Percentiles rank a stretch among this genome's conserved stretches.
Evolutionary conservation across 164 flowering plant genomes (phyloP).

Genomic region (Annona squamosa): DNA sequence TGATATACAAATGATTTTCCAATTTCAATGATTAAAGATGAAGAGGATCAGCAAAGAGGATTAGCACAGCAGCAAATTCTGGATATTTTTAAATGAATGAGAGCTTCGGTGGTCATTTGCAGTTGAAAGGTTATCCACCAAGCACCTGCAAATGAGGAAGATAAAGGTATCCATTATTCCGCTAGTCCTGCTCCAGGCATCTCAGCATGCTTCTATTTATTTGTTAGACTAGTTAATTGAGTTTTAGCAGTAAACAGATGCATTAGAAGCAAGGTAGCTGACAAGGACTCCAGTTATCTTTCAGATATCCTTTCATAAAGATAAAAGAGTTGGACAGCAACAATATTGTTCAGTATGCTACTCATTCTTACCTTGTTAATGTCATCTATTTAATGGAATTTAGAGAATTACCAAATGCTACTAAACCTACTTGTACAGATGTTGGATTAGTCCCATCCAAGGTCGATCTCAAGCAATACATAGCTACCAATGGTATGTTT

Average conservation of each 20-base stretch:
- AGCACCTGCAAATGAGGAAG: not conserved
- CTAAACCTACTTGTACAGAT: conserved; percentile 6
- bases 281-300: not conserved
- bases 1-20: too few species aligned
- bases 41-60: not conserved
- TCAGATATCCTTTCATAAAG: not conserved
- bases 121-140: not conserved
- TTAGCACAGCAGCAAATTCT: not conserved
- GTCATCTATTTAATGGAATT: not conserved
- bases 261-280: not conserved
- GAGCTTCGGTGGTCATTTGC: not conserved
- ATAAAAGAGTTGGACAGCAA: not conserved
- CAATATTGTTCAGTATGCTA: not conserved
- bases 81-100: not conserved
- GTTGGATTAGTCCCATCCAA: not conserved
- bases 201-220: not conserved
- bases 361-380: conserved; percentile 1
- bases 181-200: not conserved
- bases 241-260: not conserved
- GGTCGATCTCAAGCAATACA: not conserved
- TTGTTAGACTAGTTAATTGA: not conserved
- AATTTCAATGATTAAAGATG: too few species aligned
- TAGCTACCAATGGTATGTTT: conserved; percentile 1
- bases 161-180: not conserved
- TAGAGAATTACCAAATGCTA: not conserved